These are phyloP conservation scores for Beauveria australis DNA, from an alignment of 2,329 filamentous ascomycete species.

Conservation along the genomic window DNA sequence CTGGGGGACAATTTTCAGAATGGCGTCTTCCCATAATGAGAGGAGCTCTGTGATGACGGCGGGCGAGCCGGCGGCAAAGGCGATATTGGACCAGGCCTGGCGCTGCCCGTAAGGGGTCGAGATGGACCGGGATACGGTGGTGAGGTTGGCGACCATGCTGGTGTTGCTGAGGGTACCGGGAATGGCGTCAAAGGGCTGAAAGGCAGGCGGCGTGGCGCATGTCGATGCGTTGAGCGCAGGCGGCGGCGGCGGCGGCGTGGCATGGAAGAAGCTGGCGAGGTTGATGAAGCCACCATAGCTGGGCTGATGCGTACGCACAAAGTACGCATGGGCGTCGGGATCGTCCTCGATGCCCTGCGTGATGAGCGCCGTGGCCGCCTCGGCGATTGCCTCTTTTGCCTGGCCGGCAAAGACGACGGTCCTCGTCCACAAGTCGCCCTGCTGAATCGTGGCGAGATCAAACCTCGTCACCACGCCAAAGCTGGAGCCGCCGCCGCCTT, in stretches of 20 bases:
- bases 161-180: conserved; percentile 16
- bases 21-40: conserved; percentile 17
- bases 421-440: conserved; percentile 22
- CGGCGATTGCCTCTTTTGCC: conserved; percentile 13
- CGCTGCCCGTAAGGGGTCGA: conserved; percentile 18
- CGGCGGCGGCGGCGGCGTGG: conserved; percentile 6
- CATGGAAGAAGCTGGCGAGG: conserved; percentile 14
- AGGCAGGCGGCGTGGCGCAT: conserved; percentile 15
- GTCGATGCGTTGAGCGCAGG: background rate
- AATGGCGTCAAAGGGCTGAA: conserved; percentile 17
- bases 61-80: conserved; percentile 17
- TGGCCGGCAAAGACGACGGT: conserved; percentile 14
- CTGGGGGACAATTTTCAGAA: conserved; percentile 9
- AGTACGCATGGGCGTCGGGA: conserved; percentile 17
- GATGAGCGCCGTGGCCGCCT: conserved; percentile 11
- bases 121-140: conserved; percentile 18
- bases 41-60: conserved; percentile 21
- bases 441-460: conserved; percentile 21
- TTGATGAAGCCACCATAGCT: conserved; percentile 8
- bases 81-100: conserved; percentile 23
- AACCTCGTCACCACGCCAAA: conserved; percentile 30
- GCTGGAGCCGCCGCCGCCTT: conserved; percentile 32
- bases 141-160: conserved; percentile 18
- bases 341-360: conserved; percentile 15
- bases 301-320: conserved; percentile 12